phyloP scores from a whole-genome alignment of 805 yeast species.

The Kazachstania africana region DNA sequence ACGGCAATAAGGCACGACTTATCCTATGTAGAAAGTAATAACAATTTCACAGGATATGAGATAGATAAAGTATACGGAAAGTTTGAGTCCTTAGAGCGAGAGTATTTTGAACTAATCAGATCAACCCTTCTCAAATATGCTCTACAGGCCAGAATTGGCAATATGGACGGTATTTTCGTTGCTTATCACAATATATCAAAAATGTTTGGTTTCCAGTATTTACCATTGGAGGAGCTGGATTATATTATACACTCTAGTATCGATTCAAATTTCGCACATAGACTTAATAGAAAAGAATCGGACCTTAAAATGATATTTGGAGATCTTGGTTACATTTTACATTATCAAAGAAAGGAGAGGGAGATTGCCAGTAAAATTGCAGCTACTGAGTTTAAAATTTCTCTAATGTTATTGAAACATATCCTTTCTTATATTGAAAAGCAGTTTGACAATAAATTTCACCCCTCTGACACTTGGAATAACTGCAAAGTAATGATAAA shows the following conservation, averaged over 20 bases:
- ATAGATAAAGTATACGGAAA: slow-evolving; percentile 49
- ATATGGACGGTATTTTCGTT: slow-evolving; percentile 91
- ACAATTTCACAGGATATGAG: slow-evolving; percentile 54
- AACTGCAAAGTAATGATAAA: slow-evolving; percentile 16
- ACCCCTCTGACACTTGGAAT: slow-evolving; percentile 12
- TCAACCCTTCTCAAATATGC: slow-evolving; percentile 75
- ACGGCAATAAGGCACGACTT: slow-evolving; percentile 75
- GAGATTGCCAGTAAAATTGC: slow-evolving; percentile 35
- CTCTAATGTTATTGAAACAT: slow-evolving; percentile 41
- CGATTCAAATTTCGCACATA: slow-evolving; percentile 9
- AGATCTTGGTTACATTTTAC: slow-evolving; percentile 14
- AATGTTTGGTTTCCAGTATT: slow-evolving; percentile 83
- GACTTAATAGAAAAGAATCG: slow-evolving; percentile 8
- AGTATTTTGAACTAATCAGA: slow-evolving; percentile 59
- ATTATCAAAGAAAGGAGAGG: slow-evolving; percentile 13
- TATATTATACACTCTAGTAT: slow-evolving; percentile 41
- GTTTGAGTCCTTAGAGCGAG: slow-evolving; percentile 75
- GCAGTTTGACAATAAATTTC: slow-evolving; percentile 10
- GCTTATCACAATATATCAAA: slow-evolving; percentile 78
- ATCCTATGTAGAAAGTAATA: slow-evolving; percentile 40
- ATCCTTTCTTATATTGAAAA: slow-evolving; percentile 30
- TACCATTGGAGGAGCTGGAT: slow-evolving; percentile 68
- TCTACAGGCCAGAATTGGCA: slow-evolving; percentile 86
- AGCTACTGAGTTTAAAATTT: slow-evolving; percentile 52
- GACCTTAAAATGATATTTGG: slow-evolving; percentile 4